phyloP scores from a whole-genome alignment of 345 rosid species.

The Corchorus capsularis region DNA sequence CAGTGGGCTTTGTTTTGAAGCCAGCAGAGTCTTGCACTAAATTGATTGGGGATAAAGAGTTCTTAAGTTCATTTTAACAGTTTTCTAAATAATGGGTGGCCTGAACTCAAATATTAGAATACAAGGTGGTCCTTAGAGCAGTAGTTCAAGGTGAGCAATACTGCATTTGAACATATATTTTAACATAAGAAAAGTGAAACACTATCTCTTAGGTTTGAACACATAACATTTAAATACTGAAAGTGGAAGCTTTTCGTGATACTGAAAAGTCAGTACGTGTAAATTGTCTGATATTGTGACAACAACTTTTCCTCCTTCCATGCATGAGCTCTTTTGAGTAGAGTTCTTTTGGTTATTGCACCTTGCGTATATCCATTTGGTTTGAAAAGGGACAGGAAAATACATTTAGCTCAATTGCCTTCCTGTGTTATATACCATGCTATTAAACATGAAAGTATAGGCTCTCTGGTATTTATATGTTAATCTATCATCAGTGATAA shows the following conservation, averaged over 20 bases:
- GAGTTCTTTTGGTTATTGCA: slow-evolving; percentile 1
- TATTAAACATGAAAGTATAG: not conserved
- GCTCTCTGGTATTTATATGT: not conserved
- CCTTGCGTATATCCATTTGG: not conserved
- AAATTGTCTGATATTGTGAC: not conserved
- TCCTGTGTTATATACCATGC: not conserved
- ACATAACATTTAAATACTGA: not conserved
- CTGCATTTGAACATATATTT: not conserved
- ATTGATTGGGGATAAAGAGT: not conserved
- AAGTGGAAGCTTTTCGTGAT: not conserved
- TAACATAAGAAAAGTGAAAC: not conserved
- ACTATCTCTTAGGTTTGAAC: not conserved
- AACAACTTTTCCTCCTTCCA: not conserved
- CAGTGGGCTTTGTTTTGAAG: not conserved
- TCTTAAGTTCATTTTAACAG: not conserved
- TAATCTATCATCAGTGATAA: not conserved
- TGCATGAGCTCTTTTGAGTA: not conserved
- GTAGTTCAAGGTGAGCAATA: not conserved
- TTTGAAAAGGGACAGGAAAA: not conserved
- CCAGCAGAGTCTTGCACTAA: not conserved
- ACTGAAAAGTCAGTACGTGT: not conserved
- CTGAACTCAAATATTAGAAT: not conserved
- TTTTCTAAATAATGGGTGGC: not conserved
- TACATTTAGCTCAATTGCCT: not conserved
- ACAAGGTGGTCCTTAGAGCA: not conserved